Evolutionary conservation across 208 protist genomes (phyloP).

Genomic region (Leishmania guyanensis): DNA sequence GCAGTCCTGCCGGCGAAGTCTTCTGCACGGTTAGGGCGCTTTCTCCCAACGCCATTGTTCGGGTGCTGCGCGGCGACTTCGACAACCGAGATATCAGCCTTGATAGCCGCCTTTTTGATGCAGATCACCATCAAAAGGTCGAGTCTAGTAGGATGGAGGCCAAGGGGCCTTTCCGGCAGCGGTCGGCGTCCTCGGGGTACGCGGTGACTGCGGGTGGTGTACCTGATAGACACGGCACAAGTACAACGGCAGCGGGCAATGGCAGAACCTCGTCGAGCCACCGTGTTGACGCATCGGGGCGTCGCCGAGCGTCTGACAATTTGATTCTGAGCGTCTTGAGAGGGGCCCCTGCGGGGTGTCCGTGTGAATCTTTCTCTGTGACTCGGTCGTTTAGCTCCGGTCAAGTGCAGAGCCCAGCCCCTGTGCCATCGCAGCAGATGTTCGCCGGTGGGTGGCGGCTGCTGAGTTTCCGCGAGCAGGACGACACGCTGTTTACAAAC

Average conservation of each 20-base stretch:
- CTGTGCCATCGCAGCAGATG: slow-evolving; percentile 18
- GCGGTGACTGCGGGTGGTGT: not conserved
- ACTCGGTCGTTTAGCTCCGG: slow-evolving; percentile 13
- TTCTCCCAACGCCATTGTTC: slow-evolving; percentile 12
- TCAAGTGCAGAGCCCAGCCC: not conserved
- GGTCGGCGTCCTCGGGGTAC: not conserved
- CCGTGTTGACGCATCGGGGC: slow-evolving; percentile 3
- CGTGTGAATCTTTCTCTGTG: slow-evolving; percentile 10
- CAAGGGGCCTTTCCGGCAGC: not conserved
- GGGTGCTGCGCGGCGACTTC: slow-evolving; percentile 38
- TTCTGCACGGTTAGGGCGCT: not conserved
- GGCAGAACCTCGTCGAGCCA: not conserved
- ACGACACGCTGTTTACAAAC: slow-evolving; percentile 34
- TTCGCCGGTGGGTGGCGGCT: slow-evolving; percentile 24
- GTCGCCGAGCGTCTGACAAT: slow-evolving; percentile 7
- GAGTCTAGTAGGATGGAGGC: not conserved
- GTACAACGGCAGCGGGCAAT: not conserved
- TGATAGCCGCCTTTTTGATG: slow-evolving; percentile 28
- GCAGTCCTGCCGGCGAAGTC: not conserved
- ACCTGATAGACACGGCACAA: not conserved
- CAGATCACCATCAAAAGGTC: no score
- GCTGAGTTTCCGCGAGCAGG: slow-evolving; percentile 42
- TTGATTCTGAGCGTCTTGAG: slow-evolving; percentile 8
- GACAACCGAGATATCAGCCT: slow-evolving; percentile 32
- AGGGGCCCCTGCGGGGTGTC: not conserved